A percentile compares a stretch with the other conserved stretches of the same genome.
Conservation (phyloP, 768 basidiomycete species). For the Leccinum uliginosum region DNA sequence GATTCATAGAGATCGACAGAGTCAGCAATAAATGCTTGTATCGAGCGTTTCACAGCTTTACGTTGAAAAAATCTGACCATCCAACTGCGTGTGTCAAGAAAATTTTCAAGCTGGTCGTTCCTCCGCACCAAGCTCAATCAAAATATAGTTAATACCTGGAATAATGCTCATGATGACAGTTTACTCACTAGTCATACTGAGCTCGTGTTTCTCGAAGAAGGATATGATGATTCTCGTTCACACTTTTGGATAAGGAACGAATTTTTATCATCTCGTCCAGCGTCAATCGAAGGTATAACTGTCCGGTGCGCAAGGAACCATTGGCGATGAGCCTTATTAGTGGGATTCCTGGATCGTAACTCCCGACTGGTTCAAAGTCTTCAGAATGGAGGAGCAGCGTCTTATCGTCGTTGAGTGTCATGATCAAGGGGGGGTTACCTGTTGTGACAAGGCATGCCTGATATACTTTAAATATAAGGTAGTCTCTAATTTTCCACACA, state of each 20-base stretch:
- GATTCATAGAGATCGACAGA: not conserved
- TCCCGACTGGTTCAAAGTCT: not conserved
- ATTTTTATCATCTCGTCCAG: slow-evolving; percentile 10
- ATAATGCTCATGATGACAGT: not conserved
- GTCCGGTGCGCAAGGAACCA: not conserved
- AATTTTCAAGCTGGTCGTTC: not conserved
- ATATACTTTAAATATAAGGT: too few relatives aligned
- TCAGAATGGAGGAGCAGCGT: not conserved
- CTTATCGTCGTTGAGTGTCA: too few relatives aligned
- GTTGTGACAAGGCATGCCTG: too few relatives aligned
- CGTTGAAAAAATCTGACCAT: not conserved
- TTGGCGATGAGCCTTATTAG: not conserved
- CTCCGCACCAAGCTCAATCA: not conserved
- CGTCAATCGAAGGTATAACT: slow-evolving; percentile 4
- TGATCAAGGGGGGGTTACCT: too few relatives aligned
- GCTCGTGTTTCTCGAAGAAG: not conserved
- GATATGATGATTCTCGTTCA: not conserved
- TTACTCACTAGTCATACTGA: slow-evolving; percentile 3
- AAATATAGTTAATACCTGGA: not conserved
- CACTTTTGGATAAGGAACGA: not conserved
- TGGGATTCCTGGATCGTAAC: not conserved
- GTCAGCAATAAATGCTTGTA: not conserved
- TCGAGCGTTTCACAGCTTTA: not conserved
- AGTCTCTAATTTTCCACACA: too few relatives aligned
- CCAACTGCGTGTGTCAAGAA: not conserved